phyloP scores from a whole-genome alignment of 1,284 basidiomycete genomes.

The Rhodofomes roseus region DNA sequence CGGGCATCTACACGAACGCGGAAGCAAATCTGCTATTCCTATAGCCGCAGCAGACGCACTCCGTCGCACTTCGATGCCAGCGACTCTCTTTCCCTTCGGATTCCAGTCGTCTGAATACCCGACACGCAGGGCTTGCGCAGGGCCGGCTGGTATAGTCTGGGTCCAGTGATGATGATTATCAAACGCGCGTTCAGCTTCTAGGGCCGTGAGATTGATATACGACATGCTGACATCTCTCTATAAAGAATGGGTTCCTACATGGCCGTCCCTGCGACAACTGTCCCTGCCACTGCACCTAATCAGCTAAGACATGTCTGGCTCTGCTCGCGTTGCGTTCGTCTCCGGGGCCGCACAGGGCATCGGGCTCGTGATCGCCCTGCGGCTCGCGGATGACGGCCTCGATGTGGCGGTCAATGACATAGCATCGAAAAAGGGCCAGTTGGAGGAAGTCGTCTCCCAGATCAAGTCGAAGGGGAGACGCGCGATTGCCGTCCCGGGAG shows the following conservation, averaged over 20 bases:
- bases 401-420: conserved; percentile 37
- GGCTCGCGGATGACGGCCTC: conserved; percentile 38
- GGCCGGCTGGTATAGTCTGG: background rate
- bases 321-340: conserved; percentile 23
- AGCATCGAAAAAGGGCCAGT: conserved; percentile 15
- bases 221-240: background rate
- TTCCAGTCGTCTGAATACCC: background rate
- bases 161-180: background rate
- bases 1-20: background rate
- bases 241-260: background rate
- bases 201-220: background rate
- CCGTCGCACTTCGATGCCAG: background rate
- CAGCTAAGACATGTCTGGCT: background rate
- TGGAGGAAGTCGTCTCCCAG: conserved; percentile 26
- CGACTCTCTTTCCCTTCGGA: background rate
- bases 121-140: too few relatives aligned
- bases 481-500: conserved; percentile 23
- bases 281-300: background rate
- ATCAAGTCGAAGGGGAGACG: conserved; percentile 26
- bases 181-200: background rate
- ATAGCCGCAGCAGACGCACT: too few relatives aligned
- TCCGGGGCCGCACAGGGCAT: conserved; percentile 37
- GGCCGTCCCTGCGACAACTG: background rate
- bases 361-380: conserved; percentile 35
- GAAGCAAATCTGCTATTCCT: background rate